Conservation (phyloP, 176 grass and related monocot genomes). For the Avena eriantha region DNA sequence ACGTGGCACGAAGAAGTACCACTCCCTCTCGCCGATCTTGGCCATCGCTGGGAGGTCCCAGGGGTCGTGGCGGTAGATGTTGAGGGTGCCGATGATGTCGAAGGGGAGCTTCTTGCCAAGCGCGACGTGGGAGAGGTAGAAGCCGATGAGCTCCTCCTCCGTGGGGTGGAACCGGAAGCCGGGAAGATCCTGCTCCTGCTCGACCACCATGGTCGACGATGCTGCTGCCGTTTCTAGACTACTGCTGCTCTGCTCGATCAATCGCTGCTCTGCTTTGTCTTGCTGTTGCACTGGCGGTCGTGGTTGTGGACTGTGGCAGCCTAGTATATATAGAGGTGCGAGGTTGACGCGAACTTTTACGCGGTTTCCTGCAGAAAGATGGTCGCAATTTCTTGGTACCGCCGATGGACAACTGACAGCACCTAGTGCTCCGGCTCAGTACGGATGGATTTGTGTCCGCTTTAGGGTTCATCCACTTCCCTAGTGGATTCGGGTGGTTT, state of each 20-base stretch:
- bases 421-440: not conserved
- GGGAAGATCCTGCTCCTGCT: conserved; percentile 71
- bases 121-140: conserved; percentile 67
- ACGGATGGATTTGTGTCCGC: not conserved
- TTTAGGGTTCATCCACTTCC: not conserved
- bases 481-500: no score
- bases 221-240: not conserved
- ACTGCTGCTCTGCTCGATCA: not conserved
- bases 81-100: conserved; percentile 82
- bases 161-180: conserved; percentile 95
- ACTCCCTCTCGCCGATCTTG: conserved; percentile 90
- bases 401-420: not conserved
- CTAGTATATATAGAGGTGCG: conserved; percentile 20
- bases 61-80: conserved; percentile 87
- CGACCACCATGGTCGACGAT: conserved; percentile 39
- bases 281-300: not conserved
- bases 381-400: conserved; percentile 15
- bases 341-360: not conserved
- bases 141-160: conserved; percentile 86
- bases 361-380: conserved; percentile 41
- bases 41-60: conserved; percentile 90
- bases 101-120: conserved; percentile 72
- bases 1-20: conserved; percentile 94
- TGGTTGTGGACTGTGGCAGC: not conserved
- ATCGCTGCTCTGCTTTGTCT: not conserved